Evolutionary conservation across 2,329 filamentous ascomycete genomes (phyloP), one percentile per base, ranked within the genome.

Genomic region (Colletotrichum spinosum): DNA sequence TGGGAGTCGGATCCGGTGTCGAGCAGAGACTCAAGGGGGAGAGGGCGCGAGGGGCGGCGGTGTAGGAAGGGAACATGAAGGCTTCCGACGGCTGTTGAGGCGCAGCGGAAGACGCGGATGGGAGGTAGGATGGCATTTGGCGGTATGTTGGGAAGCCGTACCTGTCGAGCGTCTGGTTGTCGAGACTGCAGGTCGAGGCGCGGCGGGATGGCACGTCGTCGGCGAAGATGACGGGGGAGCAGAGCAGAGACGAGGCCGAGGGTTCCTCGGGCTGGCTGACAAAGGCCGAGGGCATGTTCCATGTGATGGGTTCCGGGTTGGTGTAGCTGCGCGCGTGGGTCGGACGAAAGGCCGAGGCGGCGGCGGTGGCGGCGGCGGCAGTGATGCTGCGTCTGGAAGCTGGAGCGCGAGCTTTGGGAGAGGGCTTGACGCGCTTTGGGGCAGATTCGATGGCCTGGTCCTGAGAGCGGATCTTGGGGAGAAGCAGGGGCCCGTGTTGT

Each of bases 141-240:
- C 91, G 90, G 79, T 96, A 97, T 51, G 92, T 92, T n/a, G 93
- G 91, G 80, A 93, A 97, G 66, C 90, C 91, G 78, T 90, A 95
- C 70, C 89, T 89, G 71, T 86, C 88, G 60, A 93, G 80, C 41
- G 87, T 83, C 65, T 82, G 81, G 69, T 87, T 86, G 70, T 94
- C 91, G 50, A 94, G 82, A 72, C 86, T 88, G 72, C 88, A 89
- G 49, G 85, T 87, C 17, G 92, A 93, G 9, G 86, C 84, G 50
- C 90, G 88, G 69, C 92, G 83, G 13, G 75, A 71, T 60, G 76
- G 73, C 79, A 71, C 82, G 73, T 79, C 81, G 55, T 84, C 79
- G 51, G 76, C 84, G 48, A 85, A 87, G 67, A 80, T 81, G 71
- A 90, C 84, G 13, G 91, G 89, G 2, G 90, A 92, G 71, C 88